Percentiles rank a stretch among this genome's conserved stretches.
Evolutionary conservation across 805 yeast genomes (phyloP).

Genomic region (Yarrowia yakushimensis): DNA sequence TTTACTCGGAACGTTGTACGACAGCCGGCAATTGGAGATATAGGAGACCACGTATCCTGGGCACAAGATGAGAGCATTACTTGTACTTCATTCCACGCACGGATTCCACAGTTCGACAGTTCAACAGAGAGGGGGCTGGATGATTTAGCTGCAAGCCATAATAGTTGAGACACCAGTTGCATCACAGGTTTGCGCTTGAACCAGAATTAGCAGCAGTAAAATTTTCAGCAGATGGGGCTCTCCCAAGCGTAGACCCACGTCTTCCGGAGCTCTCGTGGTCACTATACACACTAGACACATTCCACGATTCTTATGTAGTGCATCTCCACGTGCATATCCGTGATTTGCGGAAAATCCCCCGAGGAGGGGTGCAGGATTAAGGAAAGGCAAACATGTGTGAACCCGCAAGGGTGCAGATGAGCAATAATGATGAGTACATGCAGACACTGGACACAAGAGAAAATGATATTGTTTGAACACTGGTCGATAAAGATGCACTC

Average conservation of each 20-base stretch:
- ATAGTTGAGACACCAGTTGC: neutral
- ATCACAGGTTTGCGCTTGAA: neutral
- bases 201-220: neutral
- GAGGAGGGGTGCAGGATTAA: neutral
- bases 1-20: no score
- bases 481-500: neutral
- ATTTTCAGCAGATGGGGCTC: no score
- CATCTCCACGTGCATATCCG: slow-evolving; percentile 25
- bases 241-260: no score
- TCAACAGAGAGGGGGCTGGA: neutral
- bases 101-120: no score
- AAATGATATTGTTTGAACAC: no score
- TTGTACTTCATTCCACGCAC: neutral
- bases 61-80: neutral
- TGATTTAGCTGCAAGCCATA: neutral
- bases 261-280: no score
- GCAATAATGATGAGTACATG: no score
- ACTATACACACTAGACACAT: no score
- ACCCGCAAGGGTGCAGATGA: neutral
- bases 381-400: neutral
- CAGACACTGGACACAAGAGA: no score
- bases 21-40: no score
- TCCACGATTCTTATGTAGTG: slow-evolving; percentile 6
- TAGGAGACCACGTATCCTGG: no score
- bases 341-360: slow-evolving; percentile 20